Conservation (phyloP, 768 basidiomycete species). For the Russula foetens region DNA sequence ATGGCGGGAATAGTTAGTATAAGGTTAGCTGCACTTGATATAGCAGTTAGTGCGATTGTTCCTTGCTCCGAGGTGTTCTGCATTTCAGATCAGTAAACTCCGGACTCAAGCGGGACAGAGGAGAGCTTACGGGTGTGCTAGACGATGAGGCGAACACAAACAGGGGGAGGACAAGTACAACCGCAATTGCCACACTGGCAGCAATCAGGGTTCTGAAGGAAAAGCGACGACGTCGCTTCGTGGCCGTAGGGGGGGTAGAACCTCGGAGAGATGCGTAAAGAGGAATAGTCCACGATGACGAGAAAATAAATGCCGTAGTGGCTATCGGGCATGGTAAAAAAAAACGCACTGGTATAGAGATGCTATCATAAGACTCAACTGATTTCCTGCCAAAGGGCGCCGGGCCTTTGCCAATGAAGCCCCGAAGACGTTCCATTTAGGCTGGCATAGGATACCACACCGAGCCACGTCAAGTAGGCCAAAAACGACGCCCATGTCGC, state of each 20-base stretch:
- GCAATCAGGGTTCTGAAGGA: slow-evolving; percentile 54
- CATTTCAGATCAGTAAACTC: slow-evolving; percentile 9
- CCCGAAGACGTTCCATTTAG: slow-evolving; percentile 33
- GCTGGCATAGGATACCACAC: slow-evolving; percentile 44
- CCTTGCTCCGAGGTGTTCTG: slow-evolving; percentile 25
- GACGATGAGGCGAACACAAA: slow-evolving; percentile 44
- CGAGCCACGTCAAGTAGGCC: slow-evolving; percentile 56
- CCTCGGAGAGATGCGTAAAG: slow-evolving; percentile 54
- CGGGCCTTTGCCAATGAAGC: slow-evolving; percentile 33
- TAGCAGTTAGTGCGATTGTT: slow-evolving; percentile 31
- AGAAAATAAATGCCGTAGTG: slow-evolving; percentile 54
- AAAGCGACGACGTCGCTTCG: slow-evolving; percentile 39
- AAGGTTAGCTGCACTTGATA: slow-evolving; percentile 45
- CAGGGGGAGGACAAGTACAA: slow-evolving; percentile 47
- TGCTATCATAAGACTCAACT: slow-evolving; percentile 35
- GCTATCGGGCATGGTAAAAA: slow-evolving; percentile 30
- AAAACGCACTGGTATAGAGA: not conserved
- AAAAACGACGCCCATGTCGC: slow-evolving; percentile 51
- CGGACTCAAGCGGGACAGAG: not conserved
- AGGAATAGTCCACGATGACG: slow-evolving; percentile 55
- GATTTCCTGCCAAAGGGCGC: slow-evolving; percentile 54
- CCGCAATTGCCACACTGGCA: slow-evolving; percentile 40
- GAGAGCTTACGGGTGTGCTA: slow-evolving; percentile 32
- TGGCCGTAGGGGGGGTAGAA: slow-evolving; percentile 29
- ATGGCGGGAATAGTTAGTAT: slow-evolving; percentile 52